A percentile compares a stretch with the other conserved stretches of the same genome.
Conservation (phyloP, 345 rosid genomes). For the Camelina neglecta region DNA sequence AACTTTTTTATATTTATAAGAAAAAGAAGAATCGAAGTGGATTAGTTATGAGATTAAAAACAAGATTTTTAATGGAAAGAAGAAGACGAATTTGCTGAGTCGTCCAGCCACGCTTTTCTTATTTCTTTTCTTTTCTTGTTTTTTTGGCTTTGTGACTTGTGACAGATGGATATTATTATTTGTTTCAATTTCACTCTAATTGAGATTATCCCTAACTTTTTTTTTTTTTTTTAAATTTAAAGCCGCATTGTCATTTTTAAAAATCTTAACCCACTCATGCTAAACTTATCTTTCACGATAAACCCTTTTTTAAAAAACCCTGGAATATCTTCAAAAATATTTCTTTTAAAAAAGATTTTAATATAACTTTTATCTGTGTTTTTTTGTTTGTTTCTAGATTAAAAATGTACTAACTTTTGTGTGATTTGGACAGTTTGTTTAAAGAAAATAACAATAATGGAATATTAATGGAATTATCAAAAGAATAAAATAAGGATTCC, state of each 20-base stretch:
- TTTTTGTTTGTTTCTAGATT: not conserved
- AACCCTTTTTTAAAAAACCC: not conserved
- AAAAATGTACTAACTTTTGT: not conserved
- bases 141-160: not conserved
- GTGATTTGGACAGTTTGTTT: not conserved
- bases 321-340: not conserved
- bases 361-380: too few species aligned
- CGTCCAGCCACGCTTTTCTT: conserved; percentile 29
- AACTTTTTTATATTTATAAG: too few species aligned
- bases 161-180: conserved; percentile 4
- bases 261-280: not conserved
- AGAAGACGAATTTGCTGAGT: conserved; percentile 9
- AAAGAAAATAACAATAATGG: too few species aligned
- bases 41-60: not conserved
- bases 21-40: conserved; percentile 19
- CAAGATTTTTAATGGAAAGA: not conserved
- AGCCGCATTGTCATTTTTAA: not conserved
- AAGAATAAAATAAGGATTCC: conserved; percentile 7
- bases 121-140: not conserved
- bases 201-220: not conserved
- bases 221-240: not conserved
- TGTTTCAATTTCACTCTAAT: not conserved
- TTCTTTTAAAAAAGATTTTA: not conserved
- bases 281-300: conserved; percentile 17
- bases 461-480: too few species aligned